phyloP scores from a whole-genome alignment of 208 protist species.

The Trypanosoma avium region DNA sequence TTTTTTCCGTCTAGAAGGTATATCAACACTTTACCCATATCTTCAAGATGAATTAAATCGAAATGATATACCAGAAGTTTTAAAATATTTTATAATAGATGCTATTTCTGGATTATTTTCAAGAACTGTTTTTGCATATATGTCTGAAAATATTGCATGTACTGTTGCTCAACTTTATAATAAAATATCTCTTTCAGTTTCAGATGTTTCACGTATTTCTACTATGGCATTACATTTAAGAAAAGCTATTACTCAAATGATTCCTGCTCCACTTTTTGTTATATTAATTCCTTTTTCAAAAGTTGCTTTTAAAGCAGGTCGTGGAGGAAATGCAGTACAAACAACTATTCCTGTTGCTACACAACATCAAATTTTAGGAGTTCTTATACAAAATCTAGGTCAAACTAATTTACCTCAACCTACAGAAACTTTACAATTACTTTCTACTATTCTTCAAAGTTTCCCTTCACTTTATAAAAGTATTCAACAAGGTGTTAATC shows the following conservation, averaged over 20 bases:
- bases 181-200: conserved; percentile 42
- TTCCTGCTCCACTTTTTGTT: conserved; percentile 79
- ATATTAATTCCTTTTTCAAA: conserved; percentile 66
- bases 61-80: conserved; percentile 34
- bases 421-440: conserved; percentile 69
- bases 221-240: conserved; percentile 63
- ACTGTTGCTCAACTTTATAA: conserved; percentile 53
- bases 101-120: conserved; percentile 59
- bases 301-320: conserved; percentile 84
- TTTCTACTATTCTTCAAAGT: conserved; percentile 66
- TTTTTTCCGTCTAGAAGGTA: conserved; percentile 45
- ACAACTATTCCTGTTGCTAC: conserved; percentile 87
- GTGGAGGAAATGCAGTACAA: conserved; percentile 62
- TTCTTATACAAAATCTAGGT: conserved; percentile 83
- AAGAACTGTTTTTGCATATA: conserved; percentile 52
- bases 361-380: conserved; percentile 85
- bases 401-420: conserved; percentile 61
- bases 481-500: conserved; percentile 77
- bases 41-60: conserved; percentile 55
- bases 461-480: conserved; percentile 85
- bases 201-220: conserved; percentile 69
- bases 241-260: conserved; percentile 68
- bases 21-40: conserved; percentile 59
- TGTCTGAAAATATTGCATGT: conserved; percentile 57
- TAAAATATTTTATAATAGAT: conserved; percentile 58